phyloP scores from a whole-genome alignment of 129 eudicot genomes.

The Dittrichia graveolens region DNA sequence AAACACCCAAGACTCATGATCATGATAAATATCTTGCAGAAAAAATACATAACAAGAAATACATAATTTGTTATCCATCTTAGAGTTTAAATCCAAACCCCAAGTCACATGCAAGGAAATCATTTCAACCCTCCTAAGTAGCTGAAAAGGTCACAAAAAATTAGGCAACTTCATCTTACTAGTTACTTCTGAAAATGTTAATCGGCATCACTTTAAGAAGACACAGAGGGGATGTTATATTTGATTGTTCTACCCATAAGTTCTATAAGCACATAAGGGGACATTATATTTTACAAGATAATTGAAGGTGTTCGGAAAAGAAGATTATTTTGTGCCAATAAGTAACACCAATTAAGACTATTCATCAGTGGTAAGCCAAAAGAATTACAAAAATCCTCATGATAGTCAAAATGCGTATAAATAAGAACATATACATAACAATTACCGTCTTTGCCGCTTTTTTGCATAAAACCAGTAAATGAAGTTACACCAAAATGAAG shows the following conservation, averaged over 20 bases:
- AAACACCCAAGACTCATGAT: not conserved
- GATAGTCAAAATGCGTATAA: constrained; percentile 3
- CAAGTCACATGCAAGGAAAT: not conserved
- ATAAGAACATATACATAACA: not conserved
- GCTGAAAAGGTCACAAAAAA: not conserved
- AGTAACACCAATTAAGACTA: constrained; percentile 17
- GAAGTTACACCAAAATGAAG: constrained; percentile 86
- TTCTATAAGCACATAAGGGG: not conserved
- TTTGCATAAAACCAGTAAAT: constrained; percentile 80
- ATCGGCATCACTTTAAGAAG: constrained; percentile 4
- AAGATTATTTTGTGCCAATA: not conserved
- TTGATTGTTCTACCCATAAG: constrained; percentile 14
- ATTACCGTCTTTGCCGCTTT: constrained; percentile 57
- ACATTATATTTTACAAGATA: constrained; percentile 8
- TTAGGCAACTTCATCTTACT: constrained; percentile 9
- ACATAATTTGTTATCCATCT: constrained; percentile 9
- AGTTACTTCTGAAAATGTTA: not conserved
- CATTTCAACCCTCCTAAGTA: not conserved
- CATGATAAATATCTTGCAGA: constrained; percentile 5
- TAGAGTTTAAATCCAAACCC: constrained; percentile 5
- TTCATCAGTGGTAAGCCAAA: not conserved
- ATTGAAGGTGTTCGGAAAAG: constrained; percentile 3
- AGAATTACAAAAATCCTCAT: not conserved
- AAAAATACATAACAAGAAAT: not conserved
- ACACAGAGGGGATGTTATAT: not conserved